Conservation (phyloP, 2,329 filamentous ascomycete species). For the Dactylella cylindrospora region DNA sequence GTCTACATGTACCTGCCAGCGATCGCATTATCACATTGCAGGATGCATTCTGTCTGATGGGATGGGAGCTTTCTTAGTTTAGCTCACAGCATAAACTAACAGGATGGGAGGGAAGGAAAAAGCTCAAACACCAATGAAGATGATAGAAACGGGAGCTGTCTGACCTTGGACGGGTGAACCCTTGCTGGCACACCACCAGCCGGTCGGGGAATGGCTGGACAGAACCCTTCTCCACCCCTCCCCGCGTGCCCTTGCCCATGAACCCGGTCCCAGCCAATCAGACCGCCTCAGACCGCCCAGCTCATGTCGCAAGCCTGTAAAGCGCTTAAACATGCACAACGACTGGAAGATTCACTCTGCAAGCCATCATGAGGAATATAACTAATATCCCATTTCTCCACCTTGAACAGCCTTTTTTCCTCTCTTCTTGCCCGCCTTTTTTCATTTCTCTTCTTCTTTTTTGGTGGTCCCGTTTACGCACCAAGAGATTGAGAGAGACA, state of each 20-base stretch:
- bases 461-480: no score
- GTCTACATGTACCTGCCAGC: no score
- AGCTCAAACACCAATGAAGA: conserved; percentile 45
- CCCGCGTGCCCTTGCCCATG: conserved; percentile 28
- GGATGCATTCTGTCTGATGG: no score
- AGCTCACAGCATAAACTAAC: conserved; percentile 21
- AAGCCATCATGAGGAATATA: conserved; percentile 44
- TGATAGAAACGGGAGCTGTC: conserved; percentile 37
- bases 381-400: conserved; percentile 44
- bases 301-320: conserved; percentile 40
- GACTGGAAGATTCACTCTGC: conserved; percentile 39
- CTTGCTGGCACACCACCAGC: conserved; percentile 32
- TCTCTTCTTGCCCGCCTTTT: conserved; percentile 9
- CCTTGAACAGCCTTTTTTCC: conserved; percentile 20
- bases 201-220: conserved; percentile 38
- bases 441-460: conserved; percentile 25
- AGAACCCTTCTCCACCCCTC: conserved; percentile 19
- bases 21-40: no score
- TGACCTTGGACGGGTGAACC: conserved; percentile 20
- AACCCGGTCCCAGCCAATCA: conserved; percentile 32
- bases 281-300: conserved; percentile 9
- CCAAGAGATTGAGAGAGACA: no score
- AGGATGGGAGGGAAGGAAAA: conserved; percentile 11
- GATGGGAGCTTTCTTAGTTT: no score
- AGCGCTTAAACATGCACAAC: conserved; percentile 39